Evolutionary conservation across 2,329 filamentous ascomycete genomes (phyloP).

Genomic region (Diplodia scrobiculata): DNA sequence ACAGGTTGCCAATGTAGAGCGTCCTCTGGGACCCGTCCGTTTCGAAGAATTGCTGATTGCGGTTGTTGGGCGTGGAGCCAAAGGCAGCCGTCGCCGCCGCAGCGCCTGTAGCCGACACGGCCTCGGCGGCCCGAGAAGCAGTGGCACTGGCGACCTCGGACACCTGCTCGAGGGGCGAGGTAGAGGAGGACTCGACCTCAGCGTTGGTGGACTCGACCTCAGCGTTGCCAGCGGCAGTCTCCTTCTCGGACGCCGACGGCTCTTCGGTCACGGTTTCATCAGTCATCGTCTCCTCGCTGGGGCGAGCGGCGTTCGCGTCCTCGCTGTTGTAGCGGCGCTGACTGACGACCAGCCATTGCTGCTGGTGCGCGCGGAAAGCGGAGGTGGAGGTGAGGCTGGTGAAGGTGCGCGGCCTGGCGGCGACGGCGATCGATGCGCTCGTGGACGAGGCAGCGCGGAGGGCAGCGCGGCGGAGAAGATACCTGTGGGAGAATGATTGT

Average conservation of each 20-base stretch:
- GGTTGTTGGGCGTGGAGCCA: conserved; percentile 11
- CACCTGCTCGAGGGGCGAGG: conserved; percentile 31
- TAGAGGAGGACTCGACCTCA: not conserved
- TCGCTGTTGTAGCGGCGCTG: conserved; percentile 56
- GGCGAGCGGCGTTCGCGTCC: conserved; percentile 38
- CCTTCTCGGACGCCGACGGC: conserved; percentile 36
- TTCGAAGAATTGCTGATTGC: conserved; percentile 27
- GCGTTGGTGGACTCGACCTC: not conserved
- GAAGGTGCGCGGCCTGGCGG: conserved; percentile 47
- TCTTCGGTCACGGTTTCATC: conserved; percentile 43
- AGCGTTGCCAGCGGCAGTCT: conserved; percentile 29
- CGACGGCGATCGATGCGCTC: conserved; percentile 44
- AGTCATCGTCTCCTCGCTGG: conserved; percentile 37
- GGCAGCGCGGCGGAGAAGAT: conserved; percentile 60
- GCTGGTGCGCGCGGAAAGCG: conserved; percentile 39
- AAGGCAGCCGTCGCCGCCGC: conserved; percentile 24
- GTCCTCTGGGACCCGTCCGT: conserved; percentile 37
- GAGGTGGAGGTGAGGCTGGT: conserved; percentile 34
- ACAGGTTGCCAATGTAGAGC: conserved; percentile 69
- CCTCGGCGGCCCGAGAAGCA: conserved; percentile 32
- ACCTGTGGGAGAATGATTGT: conserved; percentile 47
- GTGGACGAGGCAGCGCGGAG: conserved; percentile 56
- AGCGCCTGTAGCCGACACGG: conserved; percentile 31
- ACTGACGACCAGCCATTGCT: conserved; percentile 44
- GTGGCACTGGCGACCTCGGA: conserved; percentile 31